Percentiles rank a stretch among this genome's conserved stretches.
Conservation (phyloP, 1,139 yeast genomes). For the Saccharomyces uvarum region DNA sequence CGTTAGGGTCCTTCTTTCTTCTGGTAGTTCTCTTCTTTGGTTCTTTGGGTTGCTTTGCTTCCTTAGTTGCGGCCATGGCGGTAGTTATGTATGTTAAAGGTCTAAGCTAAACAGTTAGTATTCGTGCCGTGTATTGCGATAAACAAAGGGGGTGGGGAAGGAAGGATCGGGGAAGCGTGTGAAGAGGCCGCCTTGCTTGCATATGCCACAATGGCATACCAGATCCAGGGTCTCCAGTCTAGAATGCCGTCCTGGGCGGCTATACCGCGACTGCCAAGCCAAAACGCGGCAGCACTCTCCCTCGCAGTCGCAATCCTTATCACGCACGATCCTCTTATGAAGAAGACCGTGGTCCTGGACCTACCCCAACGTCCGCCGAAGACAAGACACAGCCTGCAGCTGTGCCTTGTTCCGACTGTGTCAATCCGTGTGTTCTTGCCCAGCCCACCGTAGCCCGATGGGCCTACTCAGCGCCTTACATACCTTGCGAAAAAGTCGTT, state of each 20-base stretch:
- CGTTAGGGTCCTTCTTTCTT: constrained; percentile 74
- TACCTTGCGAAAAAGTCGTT: constrained; percentile 1
- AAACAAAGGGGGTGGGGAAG: not conserved
- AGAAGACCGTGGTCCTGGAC: not conserved
- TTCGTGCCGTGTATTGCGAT: not conserved
- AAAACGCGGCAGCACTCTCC: too few species aligned
- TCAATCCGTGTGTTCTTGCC: not conserved
- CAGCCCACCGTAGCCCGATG: not conserved
- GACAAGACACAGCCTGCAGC: not conserved
- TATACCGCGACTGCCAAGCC: not conserved
- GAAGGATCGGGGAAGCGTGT: not conserved
- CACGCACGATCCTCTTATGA: not conserved
- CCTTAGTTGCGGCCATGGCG: constrained; percentile 37
- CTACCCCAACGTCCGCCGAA: not conserved
- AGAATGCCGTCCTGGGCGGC: not conserved
- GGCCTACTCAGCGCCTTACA: not conserved
- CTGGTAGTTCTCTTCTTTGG: constrained; percentile 33
- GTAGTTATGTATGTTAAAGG: not conserved
- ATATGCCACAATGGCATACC: not conserved
- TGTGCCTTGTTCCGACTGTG: not conserved
- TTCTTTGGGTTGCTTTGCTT: constrained; percentile 9
- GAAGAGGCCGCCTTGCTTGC: not conserved
- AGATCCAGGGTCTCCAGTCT: not conserved
- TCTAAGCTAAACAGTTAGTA: not conserved
- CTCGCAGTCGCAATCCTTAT: not conserved